Percentiles rank a stretch among this genome's conserved stretches.
These are phyloP conservation scores for Fusarium decemcellulare DNA, from an alignment of 2,329 filamentous ascomycete species.

Conservation along the genomic window DNA sequence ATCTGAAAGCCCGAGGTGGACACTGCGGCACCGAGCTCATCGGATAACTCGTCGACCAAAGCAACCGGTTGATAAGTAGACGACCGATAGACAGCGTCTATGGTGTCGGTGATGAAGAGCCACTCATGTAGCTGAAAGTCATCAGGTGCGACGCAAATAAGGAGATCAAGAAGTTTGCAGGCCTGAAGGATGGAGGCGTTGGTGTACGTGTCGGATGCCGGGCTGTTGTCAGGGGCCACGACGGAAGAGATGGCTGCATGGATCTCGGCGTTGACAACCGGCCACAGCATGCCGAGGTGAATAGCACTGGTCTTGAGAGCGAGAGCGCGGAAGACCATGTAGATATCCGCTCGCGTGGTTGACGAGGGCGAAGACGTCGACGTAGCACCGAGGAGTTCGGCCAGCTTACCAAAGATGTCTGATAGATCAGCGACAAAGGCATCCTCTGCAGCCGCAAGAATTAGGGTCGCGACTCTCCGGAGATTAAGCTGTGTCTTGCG, in stretches of 20 bases:
- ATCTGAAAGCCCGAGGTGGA: constrained; percentile 51
- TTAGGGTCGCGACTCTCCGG: constrained; percentile 82
- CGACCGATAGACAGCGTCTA: constrained; percentile 92
- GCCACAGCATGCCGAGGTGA: constrained; percentile 90
- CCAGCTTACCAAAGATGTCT: constrained; percentile 83
- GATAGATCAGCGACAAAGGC: constrained; percentile 84
- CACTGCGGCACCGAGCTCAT: constrained; percentile 73
- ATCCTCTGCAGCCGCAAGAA: constrained; percentile 84
- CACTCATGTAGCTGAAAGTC: constrained; percentile 99
- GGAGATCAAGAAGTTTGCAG: constrained; percentile 90
- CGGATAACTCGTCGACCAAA: constrained; percentile 87
- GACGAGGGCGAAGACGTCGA: constrained; percentile 93
- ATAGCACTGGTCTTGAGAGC: constrained; percentile 83
- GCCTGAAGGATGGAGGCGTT: constrained; percentile 86
- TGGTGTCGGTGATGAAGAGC: constrained; percentile 97
- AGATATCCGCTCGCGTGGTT: constrained; percentile 88
- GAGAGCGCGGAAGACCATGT: constrained; percentile 87
- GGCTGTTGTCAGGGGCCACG: constrained; percentile 74
- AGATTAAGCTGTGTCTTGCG: constrained; percentile 92
- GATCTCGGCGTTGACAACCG: constrained; percentile 88
- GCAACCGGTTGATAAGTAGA: constrained; percentile 78
- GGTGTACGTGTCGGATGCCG: constrained; percentile 79
- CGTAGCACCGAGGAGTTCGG: constrained; percentile 88
- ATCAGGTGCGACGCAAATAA: constrained; percentile 90
- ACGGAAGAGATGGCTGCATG: constrained; percentile 84